Base-by-base conservation (phyloP, 306 rosid species). In the Hippophae gyantsensis region DNA sequence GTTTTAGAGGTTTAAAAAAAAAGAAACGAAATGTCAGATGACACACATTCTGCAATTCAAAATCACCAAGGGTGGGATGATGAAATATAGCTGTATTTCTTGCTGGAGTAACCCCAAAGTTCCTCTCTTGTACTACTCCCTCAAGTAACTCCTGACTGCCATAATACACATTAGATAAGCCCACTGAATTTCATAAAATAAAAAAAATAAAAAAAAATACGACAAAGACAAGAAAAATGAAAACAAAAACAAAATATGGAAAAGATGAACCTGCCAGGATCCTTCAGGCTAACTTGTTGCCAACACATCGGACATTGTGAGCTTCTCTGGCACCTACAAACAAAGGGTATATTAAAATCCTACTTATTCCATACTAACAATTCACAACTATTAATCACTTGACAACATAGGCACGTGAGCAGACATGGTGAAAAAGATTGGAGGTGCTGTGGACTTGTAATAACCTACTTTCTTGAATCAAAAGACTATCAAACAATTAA, bases 261-360 rank as follows among this genome's bases (percentile, higher is more conserved):
- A 32, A 32, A 72, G 42, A 47, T 25, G 42, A 78, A 93, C 99
- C 99, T 89, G 63, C 73, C 67, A 5, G 85, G 79, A 76, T 93
- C 99, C 76, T 84, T 93, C 80, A 93, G 56, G 79, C 82, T 72
- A 71, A 93, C 74, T 69, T 77, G 49, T 67, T 71, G 97, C 99
- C 93, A 93, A 74, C 99, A 93, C 97, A 88, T 88, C 48, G 99
- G 99, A 70, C 99, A 93, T 25, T 93, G 86, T 42, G 99, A 82
- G 69, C 94, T 93, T 79, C 97, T 74, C 67, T 93, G 99, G 79
- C 97, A 79, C 99, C 99, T 88, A 67, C 48, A 72, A 50, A 62
- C 32, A 48, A 49, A 78, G 57, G 58, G 13, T 48, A 8, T 41
- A 50, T 55, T 18, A 73, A 52, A 49, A 59, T 50, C 42, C 54